Conservation (phyloP, 2,329 filamentous ascomycete genomes). For the Colletotrichum liriopes region DNA sequence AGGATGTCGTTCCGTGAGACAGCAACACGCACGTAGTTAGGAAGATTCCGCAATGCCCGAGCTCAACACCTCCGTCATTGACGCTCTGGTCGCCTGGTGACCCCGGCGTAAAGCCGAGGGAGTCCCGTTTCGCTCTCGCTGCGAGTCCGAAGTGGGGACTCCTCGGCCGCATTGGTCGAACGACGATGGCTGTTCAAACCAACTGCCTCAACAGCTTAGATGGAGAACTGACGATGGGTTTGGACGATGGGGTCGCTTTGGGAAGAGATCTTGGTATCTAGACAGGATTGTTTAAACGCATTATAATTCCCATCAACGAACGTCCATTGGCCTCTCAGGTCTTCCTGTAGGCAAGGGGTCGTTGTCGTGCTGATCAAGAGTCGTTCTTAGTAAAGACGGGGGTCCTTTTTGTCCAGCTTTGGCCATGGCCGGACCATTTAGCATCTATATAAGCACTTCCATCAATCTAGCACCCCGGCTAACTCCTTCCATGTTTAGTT, state of each 20-base stretch:
- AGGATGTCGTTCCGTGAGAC: background rate
- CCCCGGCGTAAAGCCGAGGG: background rate
- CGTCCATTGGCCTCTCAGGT: background rate
- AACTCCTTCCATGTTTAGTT: background rate
- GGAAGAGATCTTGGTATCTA: background rate
- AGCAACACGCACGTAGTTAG: background rate
- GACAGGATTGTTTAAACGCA: background rate
- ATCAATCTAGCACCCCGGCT: background rate
- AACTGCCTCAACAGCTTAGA: background rate
- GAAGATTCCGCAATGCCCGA: background rate
- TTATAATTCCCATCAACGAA: background rate
- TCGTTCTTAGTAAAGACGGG: background rate
- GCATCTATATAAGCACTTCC: background rate
- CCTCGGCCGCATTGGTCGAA: background rate
- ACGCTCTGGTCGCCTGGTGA: background rate
- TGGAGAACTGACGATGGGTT: background rate
- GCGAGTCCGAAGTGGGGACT: conserved; percentile 8
- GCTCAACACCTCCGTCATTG: background rate
- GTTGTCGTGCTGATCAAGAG: background rate
- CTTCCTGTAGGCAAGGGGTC: background rate
- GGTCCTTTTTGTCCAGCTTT: background rate
- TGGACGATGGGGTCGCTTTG: background rate
- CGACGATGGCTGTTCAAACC: background rate
- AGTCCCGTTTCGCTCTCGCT: conserved; percentile 1
- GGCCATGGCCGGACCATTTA: background rate